Evolutionary conservation across 495 filamentous ascomycete species (phyloP), one percentile per base, ranked within the genome.

Genomic region (Hyaloscypha bicolor): DNA sequence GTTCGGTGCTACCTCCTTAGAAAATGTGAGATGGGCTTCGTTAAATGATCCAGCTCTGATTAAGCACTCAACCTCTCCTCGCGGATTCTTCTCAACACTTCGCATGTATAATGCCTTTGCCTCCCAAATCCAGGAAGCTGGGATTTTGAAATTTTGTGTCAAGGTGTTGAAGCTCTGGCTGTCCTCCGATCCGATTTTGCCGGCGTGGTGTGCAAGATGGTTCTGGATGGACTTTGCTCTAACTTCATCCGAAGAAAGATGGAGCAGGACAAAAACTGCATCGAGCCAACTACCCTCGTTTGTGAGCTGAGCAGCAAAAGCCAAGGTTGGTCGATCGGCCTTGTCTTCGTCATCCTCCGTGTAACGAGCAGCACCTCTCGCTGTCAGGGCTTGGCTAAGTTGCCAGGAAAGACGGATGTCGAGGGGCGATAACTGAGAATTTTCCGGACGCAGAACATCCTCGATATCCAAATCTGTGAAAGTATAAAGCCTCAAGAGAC

Each of bases 81-180:
- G 79, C 25, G 88, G 78, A 72, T 94, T 85, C 33, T 85, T 80
- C 64, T 86, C 83, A 58, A 82, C 85, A 65, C 87, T 82, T 48
- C 93, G 87, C 66, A 91, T 92, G 72, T 91, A 85, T 9, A 96
- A 81, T 5, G 94, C 95, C 79, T 93, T 93, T 32, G 94, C 92
- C 62, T 92, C 87, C 87, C 89, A 94, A 68, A 98, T 83, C 93
- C 93, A 96, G 30, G 80, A 71, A 42, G 81, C 82, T 4, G 93
- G 91, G 60, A 98, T 82, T 62, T 88, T 81, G 56, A 91, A 85
- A 5, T 85, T 83, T 35, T 81, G 71, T 5, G 82, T 80, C 0
- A 96, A 82, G 29, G 83, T 83, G 19, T 76, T 77, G 79, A 89
- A 93, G 45, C 78, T 75, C 9, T 79, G 69, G 48, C 81, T 81